Conservation (phyloP, 1,139 yeast species). For the Zygosaccharomyces pseudobailii region DNA sequence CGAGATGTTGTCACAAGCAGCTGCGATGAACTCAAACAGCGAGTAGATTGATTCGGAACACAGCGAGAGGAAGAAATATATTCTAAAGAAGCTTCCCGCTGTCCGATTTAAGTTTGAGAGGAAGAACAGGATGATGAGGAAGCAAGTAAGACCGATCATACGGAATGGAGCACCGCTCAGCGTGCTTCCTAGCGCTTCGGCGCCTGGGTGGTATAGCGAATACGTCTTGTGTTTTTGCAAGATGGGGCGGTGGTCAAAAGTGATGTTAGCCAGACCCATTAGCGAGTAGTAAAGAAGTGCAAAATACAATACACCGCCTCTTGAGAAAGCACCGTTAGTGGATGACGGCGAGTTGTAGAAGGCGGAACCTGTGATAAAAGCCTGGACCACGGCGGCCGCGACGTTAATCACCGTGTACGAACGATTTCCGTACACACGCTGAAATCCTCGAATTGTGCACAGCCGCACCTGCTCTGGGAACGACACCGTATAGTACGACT, state of each 20-base stretch:
- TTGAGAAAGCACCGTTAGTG: slow-evolving; percentile 46
- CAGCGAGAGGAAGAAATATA: slow-evolving; percentile 40
- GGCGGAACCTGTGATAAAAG: slow-evolving; percentile 48
- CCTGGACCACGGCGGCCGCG: slow-evolving; percentile 43
- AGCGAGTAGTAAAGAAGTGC: slow-evolving; percentile 47
- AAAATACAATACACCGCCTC: slow-evolving; percentile 51
- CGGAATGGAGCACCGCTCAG: slow-evolving; percentile 42
- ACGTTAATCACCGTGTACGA: slow-evolving; percentile 42
- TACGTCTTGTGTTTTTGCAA: slow-evolving; percentile 47
- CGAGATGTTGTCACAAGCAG: slow-evolving; percentile 40
- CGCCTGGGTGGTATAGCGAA: slow-evolving; percentile 46
- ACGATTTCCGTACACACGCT: slow-evolving; percentile 43
- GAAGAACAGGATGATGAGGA: slow-evolving; percentile 45
- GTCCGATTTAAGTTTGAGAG: slow-evolving; percentile 43
- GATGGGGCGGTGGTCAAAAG: slow-evolving; percentile 45
- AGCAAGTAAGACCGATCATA: slow-evolving; percentile 38
- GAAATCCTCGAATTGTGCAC: slow-evolving; percentile 42
- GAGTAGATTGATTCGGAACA: slow-evolving; percentile 38
- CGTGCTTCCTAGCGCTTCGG: slow-evolving; percentile 44
- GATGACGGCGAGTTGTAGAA: slow-evolving; percentile 42
- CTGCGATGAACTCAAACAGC: slow-evolving; percentile 43
- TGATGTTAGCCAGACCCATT: slow-evolving; percentile 46
- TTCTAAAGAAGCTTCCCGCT: slow-evolving; percentile 48
- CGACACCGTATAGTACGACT: slow-evolving; percentile 26
- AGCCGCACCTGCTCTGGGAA: slow-evolving; percentile 37